Base-by-base conservation (phyloP, 331 rosid genomes). In the Telfairia occidentalis region DNA sequence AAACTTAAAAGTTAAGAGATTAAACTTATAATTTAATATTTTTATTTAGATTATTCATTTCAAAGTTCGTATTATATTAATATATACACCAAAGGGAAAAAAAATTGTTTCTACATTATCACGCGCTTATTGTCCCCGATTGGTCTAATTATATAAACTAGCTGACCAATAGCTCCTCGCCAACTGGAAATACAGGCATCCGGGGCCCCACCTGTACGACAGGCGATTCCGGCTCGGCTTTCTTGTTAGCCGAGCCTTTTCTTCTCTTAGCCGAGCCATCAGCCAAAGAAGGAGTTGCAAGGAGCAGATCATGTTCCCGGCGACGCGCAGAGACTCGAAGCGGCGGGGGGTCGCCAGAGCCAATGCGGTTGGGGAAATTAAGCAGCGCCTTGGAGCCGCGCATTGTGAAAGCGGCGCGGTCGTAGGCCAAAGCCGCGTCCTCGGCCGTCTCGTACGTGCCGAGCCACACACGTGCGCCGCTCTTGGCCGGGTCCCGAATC, bases 391-490 rank as follows among this genome's bases (percentile, higher is more conserved):
- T 71, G 1, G 61, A 29, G 18, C 45, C 61, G 37, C 61, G 59
- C 29, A 71, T 71, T 10, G 11, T 29, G 46, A 49, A 30, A 13
- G 76, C 76, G 2, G 76, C 76, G 19, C 46, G 76, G 13, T 71
- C 60, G 43, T 71, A 29, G 6, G 76, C 76, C 5, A 29, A 49
- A 28, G 76, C 76, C n/a, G 76, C 61, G 0, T 71, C 61, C 76
- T 71, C 76, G 5, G 76, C 46, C 28, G 76, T 71, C 18, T 30
- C 61, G 60, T 71, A 71, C 10, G 60, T 71, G 29, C 61, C 76
- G 26, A 71, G 76, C 76, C 76, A 71, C 60, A 71, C 76, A 35
- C 76, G 24, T 2, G 76, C 61, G 2, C 76, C 76, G 4, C 30
- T 49, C 45, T n/a, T 71, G 12, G 61, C 61, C 30, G 76, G 76